Conservation (phyloP, 2,329 filamentous ascomycete species). For the Ophiocordyceps camponoti-rufipedis region DNA sequence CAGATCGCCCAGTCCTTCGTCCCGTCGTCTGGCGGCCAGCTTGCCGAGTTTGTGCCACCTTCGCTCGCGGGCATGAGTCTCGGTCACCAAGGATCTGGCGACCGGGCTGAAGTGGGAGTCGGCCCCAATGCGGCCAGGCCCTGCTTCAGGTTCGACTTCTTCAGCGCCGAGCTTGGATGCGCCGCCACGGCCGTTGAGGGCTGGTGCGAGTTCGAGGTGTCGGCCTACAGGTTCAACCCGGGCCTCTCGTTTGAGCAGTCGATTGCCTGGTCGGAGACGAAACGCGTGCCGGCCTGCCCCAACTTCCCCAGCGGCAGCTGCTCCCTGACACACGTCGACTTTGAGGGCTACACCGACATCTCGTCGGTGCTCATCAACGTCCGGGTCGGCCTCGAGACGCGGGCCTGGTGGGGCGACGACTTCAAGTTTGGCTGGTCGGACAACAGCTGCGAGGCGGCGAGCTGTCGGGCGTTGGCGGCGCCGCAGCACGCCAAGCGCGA, state of each 20-base stretch:
- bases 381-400: constrained; percentile 17
- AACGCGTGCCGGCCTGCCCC: constrained; percentile 18
- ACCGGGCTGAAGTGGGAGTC: constrained; percentile 20
- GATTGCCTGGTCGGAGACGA: constrained; percentile 20
- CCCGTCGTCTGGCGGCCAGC: constrained; percentile 19
- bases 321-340: constrained; percentile 14
- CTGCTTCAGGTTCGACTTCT: constrained; percentile 22
- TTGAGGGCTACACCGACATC: constrained; percentile 19
- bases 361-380: constrained; percentile 20
- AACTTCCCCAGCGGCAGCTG: constrained; percentile 15
- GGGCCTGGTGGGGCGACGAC: constrained; percentile 24
- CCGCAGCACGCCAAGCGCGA: constrained; percentile 14
- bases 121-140: constrained; percentile 17
- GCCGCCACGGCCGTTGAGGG: constrained; percentile 15
- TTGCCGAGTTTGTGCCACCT: constrained; percentile 21
- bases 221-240: constrained; percentile 20
- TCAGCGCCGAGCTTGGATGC: constrained; percentile 19
- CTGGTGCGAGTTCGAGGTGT: constrained; percentile 22
- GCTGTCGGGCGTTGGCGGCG: constrained; percentile 13
- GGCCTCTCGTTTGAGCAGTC: constrained; percentile 15
- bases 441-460: constrained; percentile 19
- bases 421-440: constrained; percentile 21
- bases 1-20: constrained; percentile 14
- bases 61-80: constrained; percentile 10
- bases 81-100: constrained; percentile 8